These are phyloP conservation scores for Opeltia flavorubescens DNA, from an alignment of 495 filamentous ascomycete genomes.

Conservation along the genomic window DNA sequence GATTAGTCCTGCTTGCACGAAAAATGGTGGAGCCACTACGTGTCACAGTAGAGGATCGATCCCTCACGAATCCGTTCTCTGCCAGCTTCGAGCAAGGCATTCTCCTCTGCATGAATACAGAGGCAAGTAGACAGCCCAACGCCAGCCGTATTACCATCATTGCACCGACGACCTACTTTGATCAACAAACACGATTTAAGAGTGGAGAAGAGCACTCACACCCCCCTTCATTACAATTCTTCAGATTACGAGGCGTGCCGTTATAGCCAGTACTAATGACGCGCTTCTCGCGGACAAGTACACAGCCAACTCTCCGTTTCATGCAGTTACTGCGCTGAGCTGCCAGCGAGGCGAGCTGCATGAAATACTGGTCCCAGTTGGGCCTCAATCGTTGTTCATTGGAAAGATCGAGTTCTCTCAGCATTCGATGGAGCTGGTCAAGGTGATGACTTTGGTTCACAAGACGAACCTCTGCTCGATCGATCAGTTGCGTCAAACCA, in stretches of 20 bases:
- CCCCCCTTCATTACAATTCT: conserved; percentile 87
- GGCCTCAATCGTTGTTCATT: conserved; percentile 71
- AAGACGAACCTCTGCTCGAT: conserved; percentile 66
- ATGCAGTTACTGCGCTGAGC: conserved; percentile 92
- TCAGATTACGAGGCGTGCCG: conserved; percentile 73
- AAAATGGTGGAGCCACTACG: conserved; percentile 27
- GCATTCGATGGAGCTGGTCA: conserved; percentile 48
- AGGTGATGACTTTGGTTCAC: conserved; percentile 70
- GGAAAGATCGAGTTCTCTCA: conserved; percentile 56
- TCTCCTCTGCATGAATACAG: conserved; percentile 94
- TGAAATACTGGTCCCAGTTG: conserved; percentile 97
- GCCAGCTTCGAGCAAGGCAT: conserved; percentile 86
- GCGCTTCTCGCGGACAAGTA: conserved; percentile 74
- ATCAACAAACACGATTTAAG: background rate
- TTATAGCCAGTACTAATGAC: conserved; percentile 98
- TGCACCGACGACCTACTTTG: conserved; percentile 55
- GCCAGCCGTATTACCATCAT: conserved; percentile 55
- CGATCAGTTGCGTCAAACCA: conserved; percentile 58
- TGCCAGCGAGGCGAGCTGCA: conserved; percentile 83
- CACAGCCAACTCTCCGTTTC: conserved; percentile 91
- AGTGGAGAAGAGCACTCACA: conserved; percentile 34
- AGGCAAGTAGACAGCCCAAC: conserved; percentile 69
- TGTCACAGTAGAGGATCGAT: conserved; percentile 83
- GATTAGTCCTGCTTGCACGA: background rate
- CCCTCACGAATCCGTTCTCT: conserved; percentile 72